Evolutionary conservation across 2,329 filamentous ascomycete genomes (phyloP), one percentile per base, ranked within the genome.

Genomic region (Westerdykella sp.): DNA sequence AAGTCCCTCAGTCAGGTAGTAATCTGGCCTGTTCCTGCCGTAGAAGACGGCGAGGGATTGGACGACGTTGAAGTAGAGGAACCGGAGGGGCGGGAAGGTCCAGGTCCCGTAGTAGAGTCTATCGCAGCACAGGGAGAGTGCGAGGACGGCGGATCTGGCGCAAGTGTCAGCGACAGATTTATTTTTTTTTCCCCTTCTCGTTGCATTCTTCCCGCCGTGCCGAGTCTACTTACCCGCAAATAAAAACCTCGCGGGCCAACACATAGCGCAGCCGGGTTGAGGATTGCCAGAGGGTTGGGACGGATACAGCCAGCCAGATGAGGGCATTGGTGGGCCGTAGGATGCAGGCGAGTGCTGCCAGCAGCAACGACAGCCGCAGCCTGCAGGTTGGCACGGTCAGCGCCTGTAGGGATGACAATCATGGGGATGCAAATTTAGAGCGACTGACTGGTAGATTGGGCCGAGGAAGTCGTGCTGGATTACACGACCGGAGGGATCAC

Each of bases 11-110:
- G 86, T 84, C 23, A 95, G 69, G 65, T 96, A 98, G 70, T 97
- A 98, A 66, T 96, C 89, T 77, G 84, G 84, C 49, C 87, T 81
- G 67, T 95, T 97, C 38, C 74, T 79, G 16, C 93, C 93, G 63
- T 98, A 98, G 68, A 97, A 97, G 38, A 91, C 80, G 21, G 93
- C 88, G 5, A 98, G 76, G 6, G 85, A 86, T 65, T 94, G 85
- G 15, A 83, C 80, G 43, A 98, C 76, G 69, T 98, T 98, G 74
- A 96, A 91, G 61, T 91, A 80, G 45, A 97, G 76, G 70, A 89
- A 97, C 43, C 84, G 83, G 49, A 91, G 78, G 0, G 90, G 85
- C 4, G 93, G 93, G 44, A 98, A 87, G 0, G 88, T 87, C 87
- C 88, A 95, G 49, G 79, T 70, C 41, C 81, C 81, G 63, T 94